Percentiles rank a stretch among this genome's conserved stretches.
Conservation (phyloP, 2,329 filamentous ascomycete genomes). For the Albifimbria verrucaria region DNA sequence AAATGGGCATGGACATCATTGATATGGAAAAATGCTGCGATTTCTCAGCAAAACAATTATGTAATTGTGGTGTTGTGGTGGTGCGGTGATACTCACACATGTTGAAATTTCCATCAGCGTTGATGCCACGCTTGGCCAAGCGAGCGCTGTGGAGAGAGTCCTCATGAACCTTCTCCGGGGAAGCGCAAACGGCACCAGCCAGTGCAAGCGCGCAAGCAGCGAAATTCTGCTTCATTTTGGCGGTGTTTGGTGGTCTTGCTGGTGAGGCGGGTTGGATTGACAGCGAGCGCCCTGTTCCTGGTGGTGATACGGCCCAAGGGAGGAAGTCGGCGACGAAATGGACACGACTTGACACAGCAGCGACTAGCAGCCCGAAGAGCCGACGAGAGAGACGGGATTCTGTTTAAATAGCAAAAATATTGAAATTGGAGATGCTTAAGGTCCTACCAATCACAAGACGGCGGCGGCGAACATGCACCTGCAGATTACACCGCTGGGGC, state of each 20-base stretch:
- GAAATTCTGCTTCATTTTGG: not conserved
- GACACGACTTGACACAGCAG: not conserved
- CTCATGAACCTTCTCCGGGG: not conserved
- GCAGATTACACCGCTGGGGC: no score
- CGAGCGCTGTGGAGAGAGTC: not conserved
- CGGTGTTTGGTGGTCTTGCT: no score
- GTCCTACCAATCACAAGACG: not conserved
- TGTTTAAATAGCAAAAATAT: not conserved
- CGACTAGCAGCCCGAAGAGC: not conserved
- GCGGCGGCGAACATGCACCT: not conserved
- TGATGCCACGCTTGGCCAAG: not conserved
- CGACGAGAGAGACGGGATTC: not conserved
- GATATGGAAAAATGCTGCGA: conserved; percentile 61
- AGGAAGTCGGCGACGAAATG: not conserved
- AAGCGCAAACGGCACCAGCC: not conserved
- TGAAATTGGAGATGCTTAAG: not conserved
- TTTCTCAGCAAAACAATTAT: not conserved
- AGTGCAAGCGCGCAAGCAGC: not conserved
- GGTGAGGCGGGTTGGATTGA: not conserved
- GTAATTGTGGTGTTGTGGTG: no score
- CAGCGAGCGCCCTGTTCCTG: not conserved
- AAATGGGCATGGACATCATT: conserved; percentile 68
- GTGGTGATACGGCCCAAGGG: no score
- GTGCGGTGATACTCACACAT: not conserved
- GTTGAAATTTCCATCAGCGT: not conserved